phyloP scores from a whole-genome alignment of 129 eudicot genomes.

The Centella asiatica region DNA sequence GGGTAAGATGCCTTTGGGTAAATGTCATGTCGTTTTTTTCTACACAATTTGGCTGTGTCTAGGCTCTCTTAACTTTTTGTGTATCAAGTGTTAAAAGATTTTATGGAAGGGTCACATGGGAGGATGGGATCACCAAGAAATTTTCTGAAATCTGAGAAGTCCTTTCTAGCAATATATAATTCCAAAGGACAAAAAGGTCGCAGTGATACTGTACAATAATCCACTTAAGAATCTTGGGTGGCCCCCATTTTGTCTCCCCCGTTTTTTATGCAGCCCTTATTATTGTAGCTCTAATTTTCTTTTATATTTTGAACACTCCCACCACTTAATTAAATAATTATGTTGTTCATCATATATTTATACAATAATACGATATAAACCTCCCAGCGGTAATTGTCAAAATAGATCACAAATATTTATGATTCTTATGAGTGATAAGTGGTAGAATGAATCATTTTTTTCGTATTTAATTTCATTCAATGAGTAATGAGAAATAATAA shows the following conservation, averaged over 20 bases:
- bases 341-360: no score
- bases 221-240: slow-evolving; percentile 5
- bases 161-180: background rate
- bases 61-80: background rate
- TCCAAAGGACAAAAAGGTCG: slow-evolving; percentile 8
- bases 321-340: no score
- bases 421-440: no score
- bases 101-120: slow-evolving; percentile 7
- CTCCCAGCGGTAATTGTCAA: no score
- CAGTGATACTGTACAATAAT: background rate
- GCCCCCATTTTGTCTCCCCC: background rate
- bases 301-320: no score
- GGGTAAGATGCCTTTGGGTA: slow-evolving; percentile 3
- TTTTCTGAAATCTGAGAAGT: background rate
- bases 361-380: no score
- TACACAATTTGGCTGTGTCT: slow-evolving; percentile 2
- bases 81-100: background rate
- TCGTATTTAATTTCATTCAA: no score
- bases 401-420: no score
- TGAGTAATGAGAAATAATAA: no score
- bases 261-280: slow-evolving; percentile 3
- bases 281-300: no score
- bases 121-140: background rate
- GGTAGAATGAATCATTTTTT: no score
- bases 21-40: background rate